phyloP scores from a whole-genome alignment of 805 yeast genomes.

The Isabelozyma gotoi region DNA sequence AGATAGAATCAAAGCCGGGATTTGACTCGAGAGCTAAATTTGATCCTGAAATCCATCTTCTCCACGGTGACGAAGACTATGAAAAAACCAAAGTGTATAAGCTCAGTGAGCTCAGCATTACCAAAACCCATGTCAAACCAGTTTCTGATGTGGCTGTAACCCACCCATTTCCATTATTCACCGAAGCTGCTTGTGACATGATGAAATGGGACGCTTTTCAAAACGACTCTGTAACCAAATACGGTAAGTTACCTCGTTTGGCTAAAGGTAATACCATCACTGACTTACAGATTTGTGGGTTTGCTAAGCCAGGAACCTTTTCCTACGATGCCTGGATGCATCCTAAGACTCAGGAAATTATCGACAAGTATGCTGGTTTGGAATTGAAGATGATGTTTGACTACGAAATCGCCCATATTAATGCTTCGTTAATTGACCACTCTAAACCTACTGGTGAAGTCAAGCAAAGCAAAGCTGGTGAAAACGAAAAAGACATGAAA shows the following conservation, averaged over 20 bases:
- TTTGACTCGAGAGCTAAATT: not conserved
- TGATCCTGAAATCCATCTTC: conserved; percentile 1
- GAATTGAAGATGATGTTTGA: conserved; percentile 18
- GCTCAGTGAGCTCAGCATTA: not conserved
- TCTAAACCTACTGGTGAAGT: not conserved
- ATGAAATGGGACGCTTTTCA: conserved; percentile 28
- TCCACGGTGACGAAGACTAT: not conserved
- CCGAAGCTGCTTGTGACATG: conserved; percentile 26
- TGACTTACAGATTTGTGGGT: conserved; percentile 28
- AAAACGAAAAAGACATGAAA: not conserved
- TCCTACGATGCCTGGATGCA: conserved; percentile 28
- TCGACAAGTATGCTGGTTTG: conserved; percentile 24
- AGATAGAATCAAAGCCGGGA: not conserved
- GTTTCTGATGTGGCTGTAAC: conserved; percentile 32
- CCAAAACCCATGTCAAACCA: conserved; percentile 27
- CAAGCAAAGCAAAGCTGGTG: not conserved
- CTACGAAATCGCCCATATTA: conserved; percentile 27
- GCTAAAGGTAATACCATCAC: conserved; percentile 22
- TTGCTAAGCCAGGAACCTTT: conserved; percentile 19
- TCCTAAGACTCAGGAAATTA: conserved; percentile 23
- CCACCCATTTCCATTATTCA: conserved; percentile 28
- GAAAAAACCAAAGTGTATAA: not conserved
- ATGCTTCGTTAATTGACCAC: conserved; percentile 17
- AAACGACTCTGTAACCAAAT: conserved; percentile 16
- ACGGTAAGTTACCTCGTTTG: conserved; percentile 25